Evolutionary conservation across 805 yeast genomes (phyloP).

Genomic region (Cyberlindnera mississippiensis): DNA sequence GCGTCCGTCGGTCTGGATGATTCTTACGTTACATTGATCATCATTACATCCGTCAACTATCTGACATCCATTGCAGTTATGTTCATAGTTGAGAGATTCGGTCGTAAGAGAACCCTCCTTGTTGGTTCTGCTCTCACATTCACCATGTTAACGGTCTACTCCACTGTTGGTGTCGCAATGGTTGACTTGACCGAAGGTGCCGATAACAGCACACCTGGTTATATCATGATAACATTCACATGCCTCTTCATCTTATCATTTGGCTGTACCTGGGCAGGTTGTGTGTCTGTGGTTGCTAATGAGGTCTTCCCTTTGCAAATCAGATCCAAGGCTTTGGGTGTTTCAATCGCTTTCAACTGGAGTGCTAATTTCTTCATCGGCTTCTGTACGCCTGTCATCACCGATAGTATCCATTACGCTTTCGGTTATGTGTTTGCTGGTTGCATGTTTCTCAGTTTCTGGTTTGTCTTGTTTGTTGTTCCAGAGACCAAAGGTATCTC

Average conservation of each 20-base stretch:
- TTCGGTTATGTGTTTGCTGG: conserved; percentile 58
- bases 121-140: conserved; percentile 45
- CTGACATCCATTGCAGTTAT: conserved; percentile 46
- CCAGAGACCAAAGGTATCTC: conserved; percentile 80
- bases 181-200: conserved; percentile 29
- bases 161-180: conserved; percentile 40
- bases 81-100: conserved; percentile 46
- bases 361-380: conserved; percentile 47
- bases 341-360: conserved; percentile 59
- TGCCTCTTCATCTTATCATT: conserved; percentile 48
- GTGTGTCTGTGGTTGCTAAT: conserved; percentile 42
- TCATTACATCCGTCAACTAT: conserved; percentile 51
- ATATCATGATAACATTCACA: conserved; percentile 52
- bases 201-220: conserved; percentile 38
- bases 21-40: conserved; percentile 51
- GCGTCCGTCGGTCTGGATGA: conserved; percentile 48
- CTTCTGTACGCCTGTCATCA: conserved; percentile 60
- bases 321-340: conserved; percentile 49
- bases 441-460: conserved; percentile 40
- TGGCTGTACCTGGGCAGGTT: conserved; percentile 58
- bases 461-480: conserved; percentile 50
- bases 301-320: conserved; percentile 56
- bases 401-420: conserved; percentile 50
- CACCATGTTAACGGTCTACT: conserved; percentile 49
- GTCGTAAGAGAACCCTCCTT: conserved; percentile 38